Evolutionary conservation across 495 filamentous ascomycete genomes (phyloP), one percentile per base, ranked within the genome.

Genomic region (Neurospora sp.): DNA sequence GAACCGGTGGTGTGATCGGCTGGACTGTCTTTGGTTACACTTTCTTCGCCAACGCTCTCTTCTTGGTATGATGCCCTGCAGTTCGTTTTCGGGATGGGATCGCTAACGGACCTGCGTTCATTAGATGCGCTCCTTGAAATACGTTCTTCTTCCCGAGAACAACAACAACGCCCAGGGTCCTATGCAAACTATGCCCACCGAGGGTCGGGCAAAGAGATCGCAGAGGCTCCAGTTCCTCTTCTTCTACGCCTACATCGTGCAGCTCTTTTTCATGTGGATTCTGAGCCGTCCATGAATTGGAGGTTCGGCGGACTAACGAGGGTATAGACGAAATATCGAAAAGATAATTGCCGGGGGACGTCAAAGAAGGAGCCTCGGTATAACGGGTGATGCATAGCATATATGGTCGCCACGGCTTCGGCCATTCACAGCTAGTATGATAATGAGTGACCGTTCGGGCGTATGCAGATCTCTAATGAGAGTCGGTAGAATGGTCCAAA

Each of bases 81-180:
- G 53, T 9, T 16, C 4, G 14, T 20, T 18, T 61, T 22, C 12
- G 0, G n/a, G 22, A 22, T 14, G 14, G 8, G 31, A 10, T 40
- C 35, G n/a, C 16, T 68, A 70, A 45, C 81, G 84, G 74, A 82
- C 74, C 31, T 41, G 16, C 37, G 7, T n/a, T 40, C 35, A 35
- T n/a, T n/a, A 98, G 93, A 89, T 99, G 75, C 91, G 96, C 68
- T 97, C 94, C 27, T 82, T 99, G 71, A 94, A 96, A 85, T 98
- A 99, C 80, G 96, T 99, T 48, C 87, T 99, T 4, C 89, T 99
- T 14, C 96, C 96, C 0, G 95, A 98, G 77, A 91, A 88, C 73
- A 88, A 89, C 18, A 85, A 85, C 70, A 88, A 90, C 75, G 87
- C 86, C 71, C 88, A 89, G 72, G 89, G 88, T 10, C 89, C 89